These are phyloP conservation scores for Candida ulmi DNA, from an alignment of 805 yeast genomes.

Conservation along the genomic window DNA sequence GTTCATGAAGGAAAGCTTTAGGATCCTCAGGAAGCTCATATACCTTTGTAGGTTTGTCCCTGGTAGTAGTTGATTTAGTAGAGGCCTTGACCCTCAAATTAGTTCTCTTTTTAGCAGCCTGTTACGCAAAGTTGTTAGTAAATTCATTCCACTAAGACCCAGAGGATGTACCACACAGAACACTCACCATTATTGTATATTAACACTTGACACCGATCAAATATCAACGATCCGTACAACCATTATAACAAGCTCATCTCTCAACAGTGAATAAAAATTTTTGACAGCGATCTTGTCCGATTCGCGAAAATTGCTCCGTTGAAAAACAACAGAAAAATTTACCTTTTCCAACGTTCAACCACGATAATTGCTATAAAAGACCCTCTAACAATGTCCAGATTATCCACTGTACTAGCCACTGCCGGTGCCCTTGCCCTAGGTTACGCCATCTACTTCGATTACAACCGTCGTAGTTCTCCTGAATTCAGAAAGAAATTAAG, in stretches of 20 bases:
- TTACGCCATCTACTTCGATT: slow-evolving; percentile 87
- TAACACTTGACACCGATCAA: neutral
- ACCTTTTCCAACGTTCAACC: too few relatives aligned
- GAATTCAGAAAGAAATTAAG: slow-evolving; percentile 76
- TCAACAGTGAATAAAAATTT: neutral
- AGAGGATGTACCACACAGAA: too few relatives aligned
- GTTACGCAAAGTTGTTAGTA: neutral
- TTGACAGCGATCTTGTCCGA: neutral
- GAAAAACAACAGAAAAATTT: neutral
- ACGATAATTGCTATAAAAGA: too few relatives aligned
- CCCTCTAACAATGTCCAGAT: slow-evolving; percentile 21
- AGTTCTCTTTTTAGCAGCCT: slow-evolving; percentile 43
- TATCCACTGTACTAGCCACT: slow-evolving; percentile 27
- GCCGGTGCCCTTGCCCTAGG: slow-evolving; percentile 49
- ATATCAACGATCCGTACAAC: too few relatives aligned
- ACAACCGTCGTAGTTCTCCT: slow-evolving; percentile 76
- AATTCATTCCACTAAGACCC: too few relatives aligned
- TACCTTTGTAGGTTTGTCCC: slow-evolving; percentile 1
- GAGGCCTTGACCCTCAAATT: slow-evolving; percentile 38
- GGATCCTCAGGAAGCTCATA: slow-evolving; percentile 29
- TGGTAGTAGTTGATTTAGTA: slow-evolving; percentile 6
- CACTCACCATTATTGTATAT: slow-evolving; percentile 1
- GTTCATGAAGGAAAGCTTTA: slow-evolving; percentile 45
- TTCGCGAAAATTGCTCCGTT: neutral
- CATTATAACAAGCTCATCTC: too few relatives aligned